Percentiles rank a stretch among this genome's conserved stretches.
These are phyloP conservation scores for Aspergillus affinis DNA, from an alignment of 495 filamentous ascomycete species.

Conservation along the genomic window DNA sequence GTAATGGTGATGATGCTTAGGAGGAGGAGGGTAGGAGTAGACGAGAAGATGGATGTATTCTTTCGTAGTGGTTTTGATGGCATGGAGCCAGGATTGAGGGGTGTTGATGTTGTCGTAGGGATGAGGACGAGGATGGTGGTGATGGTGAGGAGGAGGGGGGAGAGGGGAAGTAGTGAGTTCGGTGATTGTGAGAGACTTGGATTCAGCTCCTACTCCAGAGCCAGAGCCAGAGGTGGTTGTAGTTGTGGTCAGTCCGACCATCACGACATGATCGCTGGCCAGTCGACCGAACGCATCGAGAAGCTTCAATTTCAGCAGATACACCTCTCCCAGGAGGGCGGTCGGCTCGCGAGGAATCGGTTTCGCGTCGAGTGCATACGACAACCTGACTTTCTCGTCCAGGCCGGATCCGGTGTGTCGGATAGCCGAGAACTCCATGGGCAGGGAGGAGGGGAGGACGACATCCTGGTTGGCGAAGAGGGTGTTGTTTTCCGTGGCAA, in stretches of 20 bases:
- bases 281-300: conserved; percentile 40
- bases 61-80: too few species aligned
- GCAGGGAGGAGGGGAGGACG: conserved; percentile 41
- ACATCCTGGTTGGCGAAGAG: conserved; percentile 44
- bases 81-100: too few species aligned
- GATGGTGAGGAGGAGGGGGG: too few species aligned
- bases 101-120: too few species aligned
- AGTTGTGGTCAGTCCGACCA: conserved; percentile 50
- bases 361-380: conserved; percentile 29
- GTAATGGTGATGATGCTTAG: too few species aligned
- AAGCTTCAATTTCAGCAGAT: conserved; percentile 27
- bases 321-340: conserved; percentile 20
- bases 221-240: too few species aligned
- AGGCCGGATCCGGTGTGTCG: conserved; percentile 19
- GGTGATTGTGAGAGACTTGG: conserved; percentile 28
- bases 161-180: conserved; percentile 16
- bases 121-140: too few species aligned
- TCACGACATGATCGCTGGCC: conserved; percentile 53
- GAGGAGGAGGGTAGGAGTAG: too few species aligned
- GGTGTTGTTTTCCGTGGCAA: conserved; percentile 37
- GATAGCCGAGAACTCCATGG: conserved; percentile 33
- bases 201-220: background rate
- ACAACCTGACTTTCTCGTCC: conserved; percentile 19
- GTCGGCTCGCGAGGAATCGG: conserved; percentile 24
- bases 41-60: too few species aligned